phyloP scores from a whole-genome alignment of 805 yeast genomes.

The Wickerhamiella spandovensis region DNA sequence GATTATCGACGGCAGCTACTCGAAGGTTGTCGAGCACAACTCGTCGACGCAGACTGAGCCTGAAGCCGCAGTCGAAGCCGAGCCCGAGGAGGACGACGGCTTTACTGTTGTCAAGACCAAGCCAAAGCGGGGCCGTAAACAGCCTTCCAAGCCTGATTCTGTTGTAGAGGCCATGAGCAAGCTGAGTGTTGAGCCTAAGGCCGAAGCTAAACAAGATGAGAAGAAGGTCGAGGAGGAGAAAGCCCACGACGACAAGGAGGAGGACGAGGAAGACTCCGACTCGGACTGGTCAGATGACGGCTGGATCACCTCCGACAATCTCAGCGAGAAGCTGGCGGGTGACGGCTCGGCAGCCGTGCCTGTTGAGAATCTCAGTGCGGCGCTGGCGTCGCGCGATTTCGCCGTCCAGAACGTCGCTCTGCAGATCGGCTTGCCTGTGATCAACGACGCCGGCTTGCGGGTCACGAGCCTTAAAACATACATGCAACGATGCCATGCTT shows the following conservation, averaged over 20 bases:
- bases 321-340: slow-evolving; percentile 53
- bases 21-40: slow-evolving; percentile 7
- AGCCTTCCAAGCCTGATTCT: neutral
- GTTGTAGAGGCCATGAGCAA: neutral
- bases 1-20: slow-evolving; percentile 5
- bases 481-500: slow-evolving; percentile 95
- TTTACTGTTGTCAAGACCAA: slow-evolving; percentile 12
- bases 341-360: slow-evolving; percentile 50
- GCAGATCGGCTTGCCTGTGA: slow-evolving; percentile 76
- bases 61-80: slow-evolving; percentile 1
- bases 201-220: slow-evolving; percentile 7
- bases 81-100: slow-evolving; percentile 14
- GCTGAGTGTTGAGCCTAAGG: neutral
- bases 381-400: slow-evolving; percentile 89
- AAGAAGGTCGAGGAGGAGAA: slow-evolving; percentile 7
- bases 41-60: neutral
- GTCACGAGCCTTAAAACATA: slow-evolving; percentile 78
- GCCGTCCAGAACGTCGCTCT: slow-evolving; percentile 93
- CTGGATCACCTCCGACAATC: slow-evolving; percentile 88
- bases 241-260: slow-evolving; percentile 5
- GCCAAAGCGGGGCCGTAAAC: no score
- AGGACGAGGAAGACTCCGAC: slow-evolving; percentile 26
- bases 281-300: slow-evolving; percentile 74
- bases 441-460: slow-evolving; percentile 76
- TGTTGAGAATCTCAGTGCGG: slow-evolving; percentile 46